Conservation (phyloP, 495 filamentous ascomycete species). For the Podospora bellae-mahoneyi region DNA sequence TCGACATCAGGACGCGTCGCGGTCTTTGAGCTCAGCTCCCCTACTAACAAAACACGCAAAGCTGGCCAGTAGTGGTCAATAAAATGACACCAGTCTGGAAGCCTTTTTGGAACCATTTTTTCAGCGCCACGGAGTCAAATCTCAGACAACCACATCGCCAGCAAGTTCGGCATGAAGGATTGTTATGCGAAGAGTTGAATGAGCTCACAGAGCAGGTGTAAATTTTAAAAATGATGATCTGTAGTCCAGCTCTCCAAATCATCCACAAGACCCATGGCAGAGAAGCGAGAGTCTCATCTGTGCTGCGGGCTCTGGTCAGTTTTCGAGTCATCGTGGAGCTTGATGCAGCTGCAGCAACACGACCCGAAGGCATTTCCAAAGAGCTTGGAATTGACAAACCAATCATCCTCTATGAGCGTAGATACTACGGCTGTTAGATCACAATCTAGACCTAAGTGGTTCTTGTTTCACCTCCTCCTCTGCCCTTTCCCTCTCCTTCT, state of each 20-base stretch:
- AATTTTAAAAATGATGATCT: too few relatives aligned
- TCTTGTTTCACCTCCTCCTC: slow-evolving; percentile 18
- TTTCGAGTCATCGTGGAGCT: not conserved
- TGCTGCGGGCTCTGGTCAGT: not conserved
- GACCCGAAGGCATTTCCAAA: not conserved
- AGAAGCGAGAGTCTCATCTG: not conserved
- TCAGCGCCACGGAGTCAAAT: too few relatives aligned
- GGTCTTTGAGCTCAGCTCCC: not conserved
- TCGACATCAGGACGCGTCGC: not conserved
- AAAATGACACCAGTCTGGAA: too few relatives aligned
- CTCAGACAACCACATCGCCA: too few relatives aligned
- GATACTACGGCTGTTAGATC: not conserved
- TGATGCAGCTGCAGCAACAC: not conserved
- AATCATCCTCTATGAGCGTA: not conserved
- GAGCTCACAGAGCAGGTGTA: too few relatives aligned
- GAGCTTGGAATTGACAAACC: not conserved
- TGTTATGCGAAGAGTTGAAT: too few relatives aligned
- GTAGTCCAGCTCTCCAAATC: too few relatives aligned
- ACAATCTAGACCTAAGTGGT: not conserved
- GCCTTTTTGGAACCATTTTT: too few relatives aligned
- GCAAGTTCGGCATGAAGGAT: too few relatives aligned
- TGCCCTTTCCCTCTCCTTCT: slow-evolving; percentile 29
- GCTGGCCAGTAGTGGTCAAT: too few relatives aligned
- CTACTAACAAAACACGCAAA: too few relatives aligned
- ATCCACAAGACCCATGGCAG: not conserved